phyloP scores from a whole-genome alignment of 2,329 filamentous ascomycete species.

The Clarireedia monteithiana region DNA sequence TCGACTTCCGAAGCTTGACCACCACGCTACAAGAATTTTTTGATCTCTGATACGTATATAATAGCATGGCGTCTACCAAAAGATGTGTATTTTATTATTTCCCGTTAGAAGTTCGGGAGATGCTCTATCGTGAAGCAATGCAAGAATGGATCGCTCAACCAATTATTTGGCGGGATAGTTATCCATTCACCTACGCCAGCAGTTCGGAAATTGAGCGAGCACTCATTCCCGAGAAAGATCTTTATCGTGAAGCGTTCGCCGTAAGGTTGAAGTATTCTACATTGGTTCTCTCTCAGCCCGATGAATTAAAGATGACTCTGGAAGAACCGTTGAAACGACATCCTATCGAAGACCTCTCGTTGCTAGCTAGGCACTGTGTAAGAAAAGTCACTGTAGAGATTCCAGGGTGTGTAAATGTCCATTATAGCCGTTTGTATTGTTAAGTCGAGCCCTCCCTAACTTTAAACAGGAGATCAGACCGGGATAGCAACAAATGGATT shows the following conservation, averaged over 20 bases:
- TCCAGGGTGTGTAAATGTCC: not conserved
- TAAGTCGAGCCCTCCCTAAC: no score
- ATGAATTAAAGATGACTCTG: not conserved
- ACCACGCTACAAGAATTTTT: no score
- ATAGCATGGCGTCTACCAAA: no score
- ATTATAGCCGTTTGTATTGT: no score
- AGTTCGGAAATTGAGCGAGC: not conserved
- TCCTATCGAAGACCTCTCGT: not conserved
- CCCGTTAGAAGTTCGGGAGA: not conserved
- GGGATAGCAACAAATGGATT: no score
- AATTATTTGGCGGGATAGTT: not conserved
- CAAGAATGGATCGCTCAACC: not conserved
- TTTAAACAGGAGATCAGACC: no score
- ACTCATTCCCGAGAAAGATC: not conserved
- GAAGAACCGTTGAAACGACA: not conserved
- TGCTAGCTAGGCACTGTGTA: not conserved
- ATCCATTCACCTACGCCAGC: not conserved
- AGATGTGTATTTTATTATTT: not conserved
- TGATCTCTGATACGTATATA: no score
- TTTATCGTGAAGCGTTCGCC: not conserved
- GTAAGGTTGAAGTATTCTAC: not conserved
- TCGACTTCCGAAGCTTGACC: no score
- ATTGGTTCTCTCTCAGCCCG: not conserved
- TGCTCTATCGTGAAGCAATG: not conserved
- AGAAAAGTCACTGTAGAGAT: not conserved